Base-by-base conservation (phyloP, 2,329 filamentous ascomycete species). In the Colletotrichum neosansevieriae region DNA sequence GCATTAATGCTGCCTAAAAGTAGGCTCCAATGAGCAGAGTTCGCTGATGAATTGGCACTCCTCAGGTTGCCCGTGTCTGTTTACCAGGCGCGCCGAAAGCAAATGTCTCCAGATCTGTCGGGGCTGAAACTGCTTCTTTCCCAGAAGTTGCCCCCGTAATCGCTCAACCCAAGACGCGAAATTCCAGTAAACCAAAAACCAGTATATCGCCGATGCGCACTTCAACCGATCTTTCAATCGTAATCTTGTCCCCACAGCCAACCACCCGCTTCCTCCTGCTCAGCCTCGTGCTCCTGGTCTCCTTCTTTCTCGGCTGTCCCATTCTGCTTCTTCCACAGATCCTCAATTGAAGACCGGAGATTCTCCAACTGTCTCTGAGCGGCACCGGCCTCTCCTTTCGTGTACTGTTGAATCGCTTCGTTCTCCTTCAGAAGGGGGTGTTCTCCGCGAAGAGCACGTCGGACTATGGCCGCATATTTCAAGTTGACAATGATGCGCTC, bases 361-460 rank as follows among this genome's bases (percentile, higher is more conserved):
- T n/a, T 49, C 3, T 58, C 32, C 34, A 73, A 53, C 6, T 42
- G 19, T 32, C 12, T 15, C 15, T 73, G 68, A 38, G 67, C 69
- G 62, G 69, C 62, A 2, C 58, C 59, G 6, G 69, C 60, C 21
- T 63, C 32, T 9, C 40, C 17, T 10, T 71, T 51, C 17, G 70
- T 72, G 19, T 62, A 70, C 34, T 44, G 19, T 44, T 70, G 60
- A 69, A 73, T 72, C 2, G 70, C 63, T 13, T 4, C 11, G 15
- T 77, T 76, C 1, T 32, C 40, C 1, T 47, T 44, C 74, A 75
- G 77, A 3, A 60, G 24, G 17, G 74, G 72, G 6, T 15, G 2
- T 62, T 54, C 34, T 11, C 64, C 56, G 12, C 63, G 67, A 17
- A 57, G 58, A 3, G 70, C 70, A 0, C 67, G 56, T 40, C 65